Conservation (phyloP, 495 filamentous ascomycete genomes). For the Podospora anserina region DNA sequence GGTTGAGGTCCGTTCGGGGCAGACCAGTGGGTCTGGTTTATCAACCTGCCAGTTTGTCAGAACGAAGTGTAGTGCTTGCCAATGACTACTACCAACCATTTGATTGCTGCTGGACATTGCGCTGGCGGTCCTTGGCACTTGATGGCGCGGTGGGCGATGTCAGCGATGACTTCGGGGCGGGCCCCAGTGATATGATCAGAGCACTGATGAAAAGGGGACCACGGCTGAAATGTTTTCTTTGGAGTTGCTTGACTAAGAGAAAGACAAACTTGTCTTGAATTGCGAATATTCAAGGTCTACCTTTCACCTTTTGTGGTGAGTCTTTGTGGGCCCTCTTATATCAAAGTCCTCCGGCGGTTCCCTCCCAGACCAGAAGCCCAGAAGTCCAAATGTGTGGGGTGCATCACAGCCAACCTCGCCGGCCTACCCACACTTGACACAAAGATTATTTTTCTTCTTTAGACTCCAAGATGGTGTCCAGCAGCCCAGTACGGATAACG, state of each 20-base stretch:
- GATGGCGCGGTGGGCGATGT: not conserved
- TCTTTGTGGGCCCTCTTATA: not conserved
- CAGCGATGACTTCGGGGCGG: not conserved
- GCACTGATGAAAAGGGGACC: not conserved
- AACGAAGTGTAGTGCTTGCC: not conserved
- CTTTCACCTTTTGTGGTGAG: too few relatives aligned
- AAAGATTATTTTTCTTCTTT: not conserved
- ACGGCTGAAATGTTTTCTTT: not conserved
- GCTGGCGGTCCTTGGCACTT: not conserved
- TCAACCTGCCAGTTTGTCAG: not conserved
- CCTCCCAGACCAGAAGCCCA: not conserved
- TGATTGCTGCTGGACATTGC: not conserved
- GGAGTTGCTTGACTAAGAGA: not conserved
- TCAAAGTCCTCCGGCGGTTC: not conserved
- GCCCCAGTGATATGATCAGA: not conserved
- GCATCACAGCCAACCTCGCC: not conserved
- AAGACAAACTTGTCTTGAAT: not conserved
- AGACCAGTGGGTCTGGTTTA: not conserved
- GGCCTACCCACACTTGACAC: not conserved
- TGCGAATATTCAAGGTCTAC: too few relatives aligned
- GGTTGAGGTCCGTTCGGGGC: too few relatives aligned
- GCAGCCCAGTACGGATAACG: not conserved
- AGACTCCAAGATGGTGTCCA: not conserved
- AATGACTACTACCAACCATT: not conserved
- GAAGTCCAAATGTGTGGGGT: not conserved